phyloP scores from a whole-genome alignment of 805 yeast species.

The Yarrowia phangngaensis region DNA sequence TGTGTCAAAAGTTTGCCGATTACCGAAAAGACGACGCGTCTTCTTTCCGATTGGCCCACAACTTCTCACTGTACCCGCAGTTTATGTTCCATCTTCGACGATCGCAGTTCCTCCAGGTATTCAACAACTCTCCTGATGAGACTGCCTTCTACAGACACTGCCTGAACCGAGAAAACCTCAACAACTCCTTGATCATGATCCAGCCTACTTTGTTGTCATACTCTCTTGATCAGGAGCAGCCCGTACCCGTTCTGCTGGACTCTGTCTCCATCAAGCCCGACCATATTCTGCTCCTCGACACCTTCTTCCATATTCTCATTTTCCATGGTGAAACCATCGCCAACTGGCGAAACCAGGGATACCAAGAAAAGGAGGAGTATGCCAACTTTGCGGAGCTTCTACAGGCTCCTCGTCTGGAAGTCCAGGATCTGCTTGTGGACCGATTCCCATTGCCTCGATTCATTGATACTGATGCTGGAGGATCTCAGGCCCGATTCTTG shows the following conservation, averaged over 20 bases:
- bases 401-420: constrained; percentile 82
- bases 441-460: constrained; percentile 94
- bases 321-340: constrained; percentile 90
- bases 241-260: constrained; percentile 84
- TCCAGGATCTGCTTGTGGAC: constrained; percentile 80
- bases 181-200: constrained; percentile 89
- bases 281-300: constrained; percentile 76
- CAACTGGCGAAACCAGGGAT: constrained; percentile 87
- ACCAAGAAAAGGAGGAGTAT: constrained; percentile 81
- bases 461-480: constrained; percentile 92
- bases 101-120: constrained; percentile 86
- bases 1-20: constrained; percentile 84
- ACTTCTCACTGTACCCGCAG: constrained; percentile 85
- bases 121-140: constrained; percentile 96
- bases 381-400: constrained; percentile 75
- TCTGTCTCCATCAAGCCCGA: constrained; percentile 83
- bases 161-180: constrained; percentile 78
- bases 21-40: constrained; percentile 74
- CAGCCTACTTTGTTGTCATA: constrained; percentile 89
- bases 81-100: constrained; percentile 89
- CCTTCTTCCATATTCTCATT: constrained; percentile 88
- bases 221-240: constrained; percentile 67
- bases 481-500: constrained; percentile 92
- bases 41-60: constrained; percentile 72
- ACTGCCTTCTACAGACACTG: constrained; percentile 91